Evolutionary conservation across 2,329 filamentous ascomycete genomes (phyloP), one percentile per base, ranked within the genome.

Genomic region (Coniochaeta ligniaria): DNA sequence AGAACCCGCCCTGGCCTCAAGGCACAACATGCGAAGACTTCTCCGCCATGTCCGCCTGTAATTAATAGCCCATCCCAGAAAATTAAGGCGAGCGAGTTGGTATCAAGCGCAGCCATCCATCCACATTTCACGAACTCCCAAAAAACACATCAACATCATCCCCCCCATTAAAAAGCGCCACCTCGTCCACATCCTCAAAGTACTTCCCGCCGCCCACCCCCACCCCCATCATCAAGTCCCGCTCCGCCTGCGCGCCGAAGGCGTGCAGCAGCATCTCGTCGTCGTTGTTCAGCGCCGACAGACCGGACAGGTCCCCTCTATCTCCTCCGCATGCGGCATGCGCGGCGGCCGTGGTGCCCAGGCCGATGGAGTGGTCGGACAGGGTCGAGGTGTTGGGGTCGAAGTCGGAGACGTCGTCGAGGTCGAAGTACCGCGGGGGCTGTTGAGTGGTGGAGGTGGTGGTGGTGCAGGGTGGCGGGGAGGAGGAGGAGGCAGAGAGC

Each of bases 401-500:
- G 61, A 76, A 69, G 47, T 54, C 57, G 47, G 60, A 59, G 33
- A 20, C 62, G 56, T 57, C 54, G 36, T 64, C 63, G 26, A 60
- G 52, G 35, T 81, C 75, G 65, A 81, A 83, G 69, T 77, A 81
- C 52, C 73, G 76, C 17, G 31, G 31, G 6, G 38, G 54, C n/a
- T 38, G 54, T 16, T 16, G 52, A 28, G 6, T 8, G 54, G 22
- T 8, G 24, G 28, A n/a, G 17, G 28, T 7, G 33, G 26, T 16
- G 24, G 17, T n/a, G 17, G 70, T 68, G 6, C 78, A 73, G 31
- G 80, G 80, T 4, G 83, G 83, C 26, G 84, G 86, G 16, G 82
- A 83, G 24, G 83, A 83, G 62, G 82, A 83, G 22, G 83, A 83
- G 62, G 83, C 79, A n/a, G 83, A 85, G 33, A 87, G 79, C 63